Evolutionary conservation across 306 rosid species (phyloP).

Genomic region (Bauhinia variegata): DNA sequence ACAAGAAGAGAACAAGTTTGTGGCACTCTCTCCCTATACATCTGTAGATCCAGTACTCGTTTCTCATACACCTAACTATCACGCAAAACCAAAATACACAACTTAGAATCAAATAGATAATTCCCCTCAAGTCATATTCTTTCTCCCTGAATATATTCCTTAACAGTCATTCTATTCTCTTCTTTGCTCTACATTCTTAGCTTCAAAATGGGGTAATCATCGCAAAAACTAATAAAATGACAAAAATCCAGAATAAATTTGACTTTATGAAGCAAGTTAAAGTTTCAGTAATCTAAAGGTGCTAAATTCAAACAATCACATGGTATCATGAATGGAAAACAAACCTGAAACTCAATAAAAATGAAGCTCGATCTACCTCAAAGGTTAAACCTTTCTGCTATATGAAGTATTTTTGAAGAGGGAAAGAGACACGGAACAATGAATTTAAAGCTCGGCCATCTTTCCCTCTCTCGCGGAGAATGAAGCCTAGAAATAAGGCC

Average conservation of each 20-base stretch:
- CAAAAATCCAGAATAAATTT: constrained; percentile 15
- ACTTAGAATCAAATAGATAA: background rate
- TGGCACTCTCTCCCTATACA: background rate
- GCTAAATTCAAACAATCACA: constrained; percentile 9
- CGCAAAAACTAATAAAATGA: background rate
- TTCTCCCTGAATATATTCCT: background rate
- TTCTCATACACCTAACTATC: constrained; percentile 7
- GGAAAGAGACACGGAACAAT: background rate
- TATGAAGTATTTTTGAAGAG: background rate
- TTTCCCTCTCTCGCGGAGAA: constrained; percentile 38
- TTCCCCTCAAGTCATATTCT: constrained; percentile 3
- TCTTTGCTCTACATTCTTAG: background rate
- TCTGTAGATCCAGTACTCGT: background rate
- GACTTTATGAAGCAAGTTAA: background rate
- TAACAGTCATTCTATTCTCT: background rate
- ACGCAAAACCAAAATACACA: constrained; percentile 7
- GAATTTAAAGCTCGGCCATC: constrained; percentile 13
- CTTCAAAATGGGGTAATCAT: constrained; percentile 9
- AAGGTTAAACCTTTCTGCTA: constrained; percentile 19
- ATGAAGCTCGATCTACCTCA: constrained; percentile 18
- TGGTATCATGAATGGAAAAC: background rate
- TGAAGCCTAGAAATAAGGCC: constrained; percentile 38
- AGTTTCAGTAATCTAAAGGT: constrained; percentile 15
- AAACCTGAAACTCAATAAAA: constrained; percentile 42
- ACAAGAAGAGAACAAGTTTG: background rate